A percentile compares a stretch with the other conserved stretches of the same genome.
These are phyloP conservation scores for Chytriomyces confervae DNA, from an alignment of 192 early-diverging fungal genomes.

Conservation along the genomic window DNA sequence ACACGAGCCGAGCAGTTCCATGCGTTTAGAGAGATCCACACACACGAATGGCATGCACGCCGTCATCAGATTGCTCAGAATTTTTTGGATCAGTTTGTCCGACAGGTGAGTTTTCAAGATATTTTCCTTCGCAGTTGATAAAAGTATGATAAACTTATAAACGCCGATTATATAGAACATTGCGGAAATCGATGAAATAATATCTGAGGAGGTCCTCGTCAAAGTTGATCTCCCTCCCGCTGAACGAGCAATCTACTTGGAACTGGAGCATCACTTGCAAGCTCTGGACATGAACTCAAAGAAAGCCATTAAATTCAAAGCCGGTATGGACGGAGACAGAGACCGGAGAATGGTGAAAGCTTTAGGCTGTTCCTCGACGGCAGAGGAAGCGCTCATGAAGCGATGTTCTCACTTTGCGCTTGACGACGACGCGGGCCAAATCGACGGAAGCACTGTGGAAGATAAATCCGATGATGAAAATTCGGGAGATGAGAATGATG, in stretches of 20 bases:
- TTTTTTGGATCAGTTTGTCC: conserved; percentile 52
- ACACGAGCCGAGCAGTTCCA: conserved; percentile 50
- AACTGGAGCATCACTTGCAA: conserved; percentile 54
- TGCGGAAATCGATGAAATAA: conserved; percentile 56
- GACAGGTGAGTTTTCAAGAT: conserved; percentile 11
- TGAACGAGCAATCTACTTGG: conserved; percentile 52
- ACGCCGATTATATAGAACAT: conserved; percentile 40
- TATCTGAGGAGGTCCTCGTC: conserved; percentile 31
- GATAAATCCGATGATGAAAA: conserved; percentile 17
- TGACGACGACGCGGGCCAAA: conserved; percentile 8
- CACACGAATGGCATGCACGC: conserved; percentile 49
- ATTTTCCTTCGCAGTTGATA: background rate
- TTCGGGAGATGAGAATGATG: conserved; percentile 10
- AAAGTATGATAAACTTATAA: too few species aligned
- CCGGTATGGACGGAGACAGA: conserved; percentile 42
- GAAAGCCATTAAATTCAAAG: conserved; percentile 43
- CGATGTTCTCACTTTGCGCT: conserved; percentile 55
- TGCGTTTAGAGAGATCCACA: conserved; percentile 48
- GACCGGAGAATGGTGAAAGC: conserved; percentile 42
- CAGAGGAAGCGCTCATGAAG: conserved; percentile 55
- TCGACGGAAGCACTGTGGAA: background rate
- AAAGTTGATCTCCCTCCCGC: conserved; percentile 45
- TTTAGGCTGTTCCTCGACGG: conserved; percentile 39
- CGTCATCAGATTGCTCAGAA: conserved; percentile 48
- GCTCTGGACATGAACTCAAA: conserved; percentile 53